Evolutionary conservation across 1,284 basidiomycete species (phyloP).

Genomic region (Paramarasmius palmivorus): DNA sequence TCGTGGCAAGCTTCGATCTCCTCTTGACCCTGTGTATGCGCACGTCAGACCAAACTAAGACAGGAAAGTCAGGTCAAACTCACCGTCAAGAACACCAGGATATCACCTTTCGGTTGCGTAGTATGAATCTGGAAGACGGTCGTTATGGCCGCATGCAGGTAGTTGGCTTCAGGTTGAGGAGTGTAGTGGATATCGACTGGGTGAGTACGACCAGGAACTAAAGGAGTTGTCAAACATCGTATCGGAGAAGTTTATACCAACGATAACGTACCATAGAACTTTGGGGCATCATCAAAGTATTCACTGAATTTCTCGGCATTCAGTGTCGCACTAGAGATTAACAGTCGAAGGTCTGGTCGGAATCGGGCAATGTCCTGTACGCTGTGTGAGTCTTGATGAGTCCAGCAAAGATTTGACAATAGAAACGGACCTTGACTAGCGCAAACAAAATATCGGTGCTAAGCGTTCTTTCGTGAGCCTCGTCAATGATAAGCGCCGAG

Average conservation of each 20-base stretch:
- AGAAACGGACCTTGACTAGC: constrained; percentile 84
- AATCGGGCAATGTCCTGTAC: constrained; percentile 93
- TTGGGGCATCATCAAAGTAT: constrained; percentile 93
- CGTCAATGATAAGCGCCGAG: constrained; percentile 92
- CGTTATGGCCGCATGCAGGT: constrained; percentile 97
- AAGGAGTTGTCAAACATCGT: no score
- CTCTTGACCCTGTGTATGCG: constrained; percentile 80
- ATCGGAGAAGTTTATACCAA: no score
- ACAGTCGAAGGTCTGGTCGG: constrained; percentile 85
- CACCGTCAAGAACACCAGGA: constrained; percentile 95
- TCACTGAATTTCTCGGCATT: constrained; percentile 96
- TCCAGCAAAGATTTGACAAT: constrained; percentile 19
- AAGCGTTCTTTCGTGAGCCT: constrained; percentile 94
- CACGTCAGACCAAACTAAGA: constrained; percentile 3
- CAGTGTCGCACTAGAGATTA: constrained; percentile 97
- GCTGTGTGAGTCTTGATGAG: constrained; percentile 20
- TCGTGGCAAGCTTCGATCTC: constrained; percentile 98
- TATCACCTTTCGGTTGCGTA: constrained; percentile 97
- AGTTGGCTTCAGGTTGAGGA: constrained; percentile 96
- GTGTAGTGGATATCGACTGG: constrained; percentile 99
- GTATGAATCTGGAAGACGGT: constrained; percentile 99
- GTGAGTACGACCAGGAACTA: constrained; percentile 95
- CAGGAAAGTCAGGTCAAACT: constrained; percentile 24
- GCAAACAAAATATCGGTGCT: constrained; percentile 97
- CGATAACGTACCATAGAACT: constrained; percentile 82